phyloP scores from a whole-genome alignment of 208 protist species.

The Giardia duodenalis region DNA sequence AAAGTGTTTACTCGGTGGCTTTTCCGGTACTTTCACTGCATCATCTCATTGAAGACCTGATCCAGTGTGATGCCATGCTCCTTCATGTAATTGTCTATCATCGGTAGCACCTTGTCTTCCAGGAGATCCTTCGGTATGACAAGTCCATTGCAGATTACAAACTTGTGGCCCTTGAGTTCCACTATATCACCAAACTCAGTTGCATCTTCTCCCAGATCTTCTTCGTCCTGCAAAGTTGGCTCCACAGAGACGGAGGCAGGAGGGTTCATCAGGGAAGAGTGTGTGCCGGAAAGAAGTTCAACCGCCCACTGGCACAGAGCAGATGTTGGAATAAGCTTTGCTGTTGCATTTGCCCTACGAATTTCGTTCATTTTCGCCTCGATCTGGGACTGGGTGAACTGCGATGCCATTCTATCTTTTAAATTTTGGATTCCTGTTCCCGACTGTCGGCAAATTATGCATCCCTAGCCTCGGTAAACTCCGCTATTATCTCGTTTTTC shows the following conservation, averaged over 20 bases:
- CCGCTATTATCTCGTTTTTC: too few relatives aligned
- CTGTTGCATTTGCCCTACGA: neutral
- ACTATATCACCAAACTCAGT: neutral
- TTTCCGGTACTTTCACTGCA: neutral
- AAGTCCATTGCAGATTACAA: neutral
- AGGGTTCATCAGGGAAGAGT: neutral
- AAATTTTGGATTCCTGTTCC: too few relatives aligned
- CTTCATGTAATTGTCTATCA: neutral
- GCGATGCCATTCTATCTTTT: too few relatives aligned
- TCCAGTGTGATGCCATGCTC: neutral
- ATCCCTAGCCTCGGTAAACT: too few relatives aligned
- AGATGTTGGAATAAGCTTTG: neutral
- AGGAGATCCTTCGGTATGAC: neutral
- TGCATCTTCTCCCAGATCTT: neutral
- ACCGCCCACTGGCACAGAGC: neutral
- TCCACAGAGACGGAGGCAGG: neutral
- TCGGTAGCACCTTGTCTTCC: neutral
- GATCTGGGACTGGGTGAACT: too few relatives aligned
- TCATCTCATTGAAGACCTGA: constrained; percentile 1
- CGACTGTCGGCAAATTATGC: too few relatives aligned
- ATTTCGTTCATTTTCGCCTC: neutral
- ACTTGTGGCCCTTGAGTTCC: neutral
- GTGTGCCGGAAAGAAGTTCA: neutral
- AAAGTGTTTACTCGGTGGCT: neutral
- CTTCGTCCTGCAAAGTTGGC: neutral